These are phyloP conservation scores for Cokeromyces recurvatus DNA, from an alignment of 371 early-diverging fungal species.

Conservation along the genomic window DNA sequence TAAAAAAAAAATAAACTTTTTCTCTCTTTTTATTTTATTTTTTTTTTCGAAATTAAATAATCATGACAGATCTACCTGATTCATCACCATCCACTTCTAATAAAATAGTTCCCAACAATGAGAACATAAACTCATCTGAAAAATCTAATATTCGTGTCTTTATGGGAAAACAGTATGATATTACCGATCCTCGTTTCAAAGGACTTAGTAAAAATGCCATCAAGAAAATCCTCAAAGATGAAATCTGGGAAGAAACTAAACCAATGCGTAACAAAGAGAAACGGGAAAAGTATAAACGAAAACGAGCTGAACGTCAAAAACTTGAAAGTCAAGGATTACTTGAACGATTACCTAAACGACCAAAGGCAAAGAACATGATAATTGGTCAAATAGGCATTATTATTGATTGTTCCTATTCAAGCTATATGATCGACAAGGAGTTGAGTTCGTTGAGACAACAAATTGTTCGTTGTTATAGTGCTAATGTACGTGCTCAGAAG, in stretches of 20 bases:
- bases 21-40: slow-evolving; percentile 5
- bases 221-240: slow-evolving; percentile 36
- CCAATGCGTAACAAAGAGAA: slow-evolving; percentile 23
- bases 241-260: slow-evolving; percentile 30
- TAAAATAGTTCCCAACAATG: too few relatives aligned
- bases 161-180: slow-evolving; percentile 31
- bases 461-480: slow-evolving; percentile 64
- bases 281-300: slow-evolving; percentile 31
- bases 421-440: slow-evolving; percentile 73
- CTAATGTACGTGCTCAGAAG: slow-evolving; percentile 46
- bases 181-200: slow-evolving; percentile 39
- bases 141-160: slow-evolving; percentile 18
- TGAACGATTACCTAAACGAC: slow-evolving; percentile 28
- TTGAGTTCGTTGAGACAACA: slow-evolving; percentile 64
- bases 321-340: slow-evolving; percentile 31
- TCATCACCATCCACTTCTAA: too few relatives aligned
- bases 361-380: slow-evolving; percentile 21
- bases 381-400: slow-evolving; percentile 45
- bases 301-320: slow-evolving; percentile 24
- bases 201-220: slow-evolving; percentile 40
- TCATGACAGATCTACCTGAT: too few relatives aligned
- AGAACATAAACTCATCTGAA: too few relatives aligned
- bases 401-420: slow-evolving; percentile 74
- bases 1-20: too few relatives aligned
- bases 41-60: background rate